Evolutionary conservation across 2,329 filamentous ascomycete species (phyloP), one percentile per base, ranked within the genome.

Genomic region (Pestalotiopsis sp.): DNA sequence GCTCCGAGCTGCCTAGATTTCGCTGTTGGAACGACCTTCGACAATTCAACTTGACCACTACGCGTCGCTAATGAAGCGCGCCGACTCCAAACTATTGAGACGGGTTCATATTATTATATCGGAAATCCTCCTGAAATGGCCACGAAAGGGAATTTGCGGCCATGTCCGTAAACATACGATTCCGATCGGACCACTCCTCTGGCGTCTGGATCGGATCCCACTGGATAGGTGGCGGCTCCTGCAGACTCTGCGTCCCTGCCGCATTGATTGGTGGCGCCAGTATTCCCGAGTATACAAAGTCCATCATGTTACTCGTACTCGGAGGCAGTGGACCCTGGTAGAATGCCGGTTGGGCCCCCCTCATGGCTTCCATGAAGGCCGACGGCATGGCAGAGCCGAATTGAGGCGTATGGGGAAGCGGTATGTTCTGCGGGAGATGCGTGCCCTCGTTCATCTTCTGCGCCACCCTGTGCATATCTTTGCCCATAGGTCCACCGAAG

Each of bases 181-280:
- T 38, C 27, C n/a, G 52, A 23, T 69, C 65, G 20, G 67, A 56
- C 68, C 68, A 69, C 45, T 69, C 64, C 27, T 65, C 68, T 9
- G 68, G 65, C 4, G 52, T 49, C 11, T 67, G 65, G 9, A 69
- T 66, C 68, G 65, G 60, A 38, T 69, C 68, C 68, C 68, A 69
- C 27, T 69, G 68, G 45, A 69, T 66, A 5, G 61, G 60, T 12
- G 61, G 20, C 11, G 12, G 45, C 25, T 52, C 45, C 3, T 56
- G 57, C 14, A 27, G 2, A 4, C 27, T 31, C 17, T 31, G 25
- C 36, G 31, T 13, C 13, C 59, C 59, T 17, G 12, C 59, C 4
- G 31, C 14, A 17, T 11, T 36, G 11, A 31, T 61, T 31, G 41
- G 45, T 23, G 27, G n/a, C 4, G 27, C 31, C 27, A 62, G n/a